A percentile compares a stretch with the other conserved stretches of the same genome.
Conservation (phyloP, 257 asterid genomes). For the Solanum rostratum region DNA sequence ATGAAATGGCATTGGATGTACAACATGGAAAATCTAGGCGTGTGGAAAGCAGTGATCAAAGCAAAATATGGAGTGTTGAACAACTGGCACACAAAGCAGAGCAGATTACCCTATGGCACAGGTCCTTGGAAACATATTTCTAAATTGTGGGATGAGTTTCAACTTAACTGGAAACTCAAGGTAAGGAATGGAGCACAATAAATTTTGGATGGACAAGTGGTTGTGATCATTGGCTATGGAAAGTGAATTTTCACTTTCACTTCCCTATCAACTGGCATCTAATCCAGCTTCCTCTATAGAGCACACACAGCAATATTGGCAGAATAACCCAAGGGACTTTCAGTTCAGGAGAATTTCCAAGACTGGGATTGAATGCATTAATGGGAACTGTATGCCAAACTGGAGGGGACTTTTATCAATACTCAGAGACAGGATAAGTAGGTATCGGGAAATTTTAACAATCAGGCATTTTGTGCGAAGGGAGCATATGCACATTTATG, state of each 20-base stretch:
- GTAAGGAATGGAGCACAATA: not conserved
- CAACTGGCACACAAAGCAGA: not conserved
- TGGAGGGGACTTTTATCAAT: not conserved
- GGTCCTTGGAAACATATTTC: not conserved
- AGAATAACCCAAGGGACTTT: not conserved
- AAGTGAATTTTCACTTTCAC: not conserved
- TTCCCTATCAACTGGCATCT: not conserved
- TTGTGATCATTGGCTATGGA: not conserved
- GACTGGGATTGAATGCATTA: too few relatives aligned
- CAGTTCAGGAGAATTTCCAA: not conserved
- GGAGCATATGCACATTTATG: not conserved
- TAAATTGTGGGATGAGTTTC: not conserved
- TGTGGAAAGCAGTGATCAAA: not conserved
- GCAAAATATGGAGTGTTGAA: not conserved
- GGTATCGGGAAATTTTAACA: not conserved
- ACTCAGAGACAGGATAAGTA: not conserved
- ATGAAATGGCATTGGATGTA: not conserved
- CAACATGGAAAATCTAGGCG: not conserved
- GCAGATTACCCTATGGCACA: not conserved
- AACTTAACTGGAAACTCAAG: not conserved
- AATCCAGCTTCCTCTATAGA: not conserved
- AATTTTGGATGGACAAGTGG: not conserved
- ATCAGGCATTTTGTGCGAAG: not conserved
- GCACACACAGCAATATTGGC: not conserved
- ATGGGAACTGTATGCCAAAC: not conserved